These are phyloP conservation scores for Botryosphaeria agaves DNA, from an alignment of 2,329 filamentous ascomycete genomes.

Conservation along the genomic window DNA sequence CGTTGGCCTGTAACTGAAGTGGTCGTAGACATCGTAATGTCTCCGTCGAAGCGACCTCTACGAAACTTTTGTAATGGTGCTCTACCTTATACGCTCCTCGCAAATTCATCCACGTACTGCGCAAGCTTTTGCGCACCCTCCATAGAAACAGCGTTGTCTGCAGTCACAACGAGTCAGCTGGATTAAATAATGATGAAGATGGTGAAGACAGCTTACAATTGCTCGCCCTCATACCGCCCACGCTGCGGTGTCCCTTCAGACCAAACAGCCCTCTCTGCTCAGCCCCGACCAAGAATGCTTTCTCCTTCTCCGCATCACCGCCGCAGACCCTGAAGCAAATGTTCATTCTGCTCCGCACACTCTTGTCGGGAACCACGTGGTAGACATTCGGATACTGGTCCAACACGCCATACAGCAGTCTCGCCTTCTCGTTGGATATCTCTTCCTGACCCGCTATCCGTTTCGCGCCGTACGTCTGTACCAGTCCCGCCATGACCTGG, in stretches of 20 bases:
- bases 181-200: constrained; percentile 2
- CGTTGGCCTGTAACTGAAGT: too few species aligned
- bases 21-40: too few species aligned
- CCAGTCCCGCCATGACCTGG: constrained; percentile 65
- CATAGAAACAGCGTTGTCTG: constrained; percentile 60
- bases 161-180: background rate
- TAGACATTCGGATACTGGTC: constrained; percentile 62
- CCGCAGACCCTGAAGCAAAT: constrained; percentile 71
- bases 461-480: constrained; percentile 42
- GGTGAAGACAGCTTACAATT: constrained; percentile 39
- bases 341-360: constrained; percentile 76
- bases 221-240: constrained; percentile 70
- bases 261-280: constrained; percentile 54
- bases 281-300: constrained; percentile 59
- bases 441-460: constrained; percentile 64
- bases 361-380: constrained; percentile 57
- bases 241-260: constrained; percentile 73
- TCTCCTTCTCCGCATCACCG: constrained; percentile 53
- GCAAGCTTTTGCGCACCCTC: constrained; percentile 51
- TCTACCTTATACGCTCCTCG: constrained; percentile 16
- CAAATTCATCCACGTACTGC: constrained; percentile 45
- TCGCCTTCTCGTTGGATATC: constrained; percentile 56
- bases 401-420: constrained; percentile 57
- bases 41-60: too few species aligned
- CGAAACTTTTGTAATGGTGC: too few species aligned